Evolutionary conservation across 495 filamentous ascomycete species (phyloP).

Genomic region (Viridothelium virens): DNA sequence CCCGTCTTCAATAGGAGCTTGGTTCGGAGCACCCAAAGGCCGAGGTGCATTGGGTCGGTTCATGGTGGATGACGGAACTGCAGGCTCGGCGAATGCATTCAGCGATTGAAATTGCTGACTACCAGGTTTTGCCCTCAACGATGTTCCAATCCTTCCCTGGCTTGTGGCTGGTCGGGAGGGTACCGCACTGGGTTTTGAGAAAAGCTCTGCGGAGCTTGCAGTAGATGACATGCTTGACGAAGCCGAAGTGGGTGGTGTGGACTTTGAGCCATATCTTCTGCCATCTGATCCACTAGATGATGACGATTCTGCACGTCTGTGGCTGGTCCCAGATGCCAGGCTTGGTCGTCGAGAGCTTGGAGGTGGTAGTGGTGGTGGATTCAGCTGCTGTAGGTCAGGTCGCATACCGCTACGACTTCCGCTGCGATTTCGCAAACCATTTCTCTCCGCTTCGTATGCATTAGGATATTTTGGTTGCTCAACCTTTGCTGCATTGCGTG

Average conservation of each 20-base stretch:
- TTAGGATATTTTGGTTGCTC: background rate
- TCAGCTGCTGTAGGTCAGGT: background rate
- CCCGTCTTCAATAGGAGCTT: conserved; percentile 9
- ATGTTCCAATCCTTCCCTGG: background rate
- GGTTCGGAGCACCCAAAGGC: conserved; percentile 14
- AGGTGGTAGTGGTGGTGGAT: background rate
- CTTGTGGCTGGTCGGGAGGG: background rate
- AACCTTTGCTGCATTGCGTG: background rate
- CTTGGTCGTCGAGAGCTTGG: background rate
- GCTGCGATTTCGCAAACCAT: background rate
- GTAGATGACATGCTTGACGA: conserved; percentile 23
- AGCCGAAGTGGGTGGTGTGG: conserved; percentile 18
- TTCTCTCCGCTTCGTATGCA: background rate
- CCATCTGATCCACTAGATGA: background rate
- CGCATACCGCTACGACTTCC: background rate
- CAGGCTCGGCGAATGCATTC: conserved; percentile 5
- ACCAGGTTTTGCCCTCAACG: background rate
- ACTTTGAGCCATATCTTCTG: conserved; percentile 4
- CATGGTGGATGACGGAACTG: background rate
- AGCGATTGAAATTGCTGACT: conserved; percentile 9
- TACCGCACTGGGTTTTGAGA: background rate
- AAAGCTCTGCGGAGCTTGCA: conserved; percentile 12
- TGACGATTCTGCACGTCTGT: background rate
- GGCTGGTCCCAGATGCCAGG: background rate
- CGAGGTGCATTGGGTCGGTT: conserved; percentile 21